Conservation (phyloP, 257 asterid genomes). For the Handroanthus guayacan region DNA sequence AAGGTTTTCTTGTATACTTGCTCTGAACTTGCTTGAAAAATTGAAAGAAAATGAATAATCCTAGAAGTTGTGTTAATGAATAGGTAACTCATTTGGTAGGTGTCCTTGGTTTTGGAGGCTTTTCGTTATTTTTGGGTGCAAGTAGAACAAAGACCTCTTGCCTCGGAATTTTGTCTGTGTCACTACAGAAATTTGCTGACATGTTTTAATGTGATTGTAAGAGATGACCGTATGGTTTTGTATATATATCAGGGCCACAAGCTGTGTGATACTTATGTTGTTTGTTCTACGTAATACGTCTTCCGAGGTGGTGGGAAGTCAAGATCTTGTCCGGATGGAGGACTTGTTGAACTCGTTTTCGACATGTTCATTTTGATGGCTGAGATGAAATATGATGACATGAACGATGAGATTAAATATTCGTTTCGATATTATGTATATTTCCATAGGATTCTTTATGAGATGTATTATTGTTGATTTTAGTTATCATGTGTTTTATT, state of each 20-base stretch:
- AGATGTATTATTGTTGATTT: too few species aligned
- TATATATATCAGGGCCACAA: slow-evolving; percentile 81
- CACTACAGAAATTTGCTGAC: background rate
- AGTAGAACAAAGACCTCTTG: slow-evolving; percentile 54
- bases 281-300: slow-evolving; percentile 67
- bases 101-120: slow-evolving; percentile 96
- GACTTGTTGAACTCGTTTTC: slow-evolving; percentile 17
- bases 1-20: background rate
- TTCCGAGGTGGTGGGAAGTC: slow-evolving; percentile 40
- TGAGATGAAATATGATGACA: too few species aligned
- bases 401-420: too few species aligned
- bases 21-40: slow-evolving; percentile 2
- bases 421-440: too few species aligned
- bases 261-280: slow-evolving; percentile 88
- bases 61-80: slow-evolving; percentile 23
- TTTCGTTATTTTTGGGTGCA: slow-evolving; percentile 97
- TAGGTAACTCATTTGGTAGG: slow-evolving; percentile 91
- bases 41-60: background rate
- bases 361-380: too few species aligned
- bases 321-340: slow-evolving; percentile 31
- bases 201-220: slow-evolving; percentile 2
- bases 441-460: too few species aligned
- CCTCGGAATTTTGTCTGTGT: background rate
- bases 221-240: slow-evolving; percentile 31
- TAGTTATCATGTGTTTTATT: too few species aligned